Evolutionary conservation across 1,284 basidiomycete genomes (phyloP).

Genomic region (Papiliotrema nemorosa): DNA sequence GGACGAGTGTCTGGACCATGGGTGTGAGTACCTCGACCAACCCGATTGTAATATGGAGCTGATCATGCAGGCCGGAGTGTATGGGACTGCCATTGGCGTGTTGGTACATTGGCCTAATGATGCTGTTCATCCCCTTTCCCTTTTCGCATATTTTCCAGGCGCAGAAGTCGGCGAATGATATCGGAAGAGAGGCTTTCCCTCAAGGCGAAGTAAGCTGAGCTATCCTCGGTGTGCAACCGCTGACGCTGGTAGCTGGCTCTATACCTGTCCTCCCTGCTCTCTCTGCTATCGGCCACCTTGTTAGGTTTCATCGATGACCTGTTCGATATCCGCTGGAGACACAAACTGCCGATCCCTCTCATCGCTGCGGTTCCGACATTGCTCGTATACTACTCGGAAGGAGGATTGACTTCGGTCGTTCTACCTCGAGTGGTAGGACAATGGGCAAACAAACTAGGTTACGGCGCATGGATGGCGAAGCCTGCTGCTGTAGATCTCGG

Average conservation of each 20-base stretch:
- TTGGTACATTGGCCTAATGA: constrained; percentile 79
- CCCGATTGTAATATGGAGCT: not conserved
- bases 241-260: constrained; percentile 64
- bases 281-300: constrained; percentile 84
- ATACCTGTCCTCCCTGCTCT: constrained; percentile 88
- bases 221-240: not conserved
- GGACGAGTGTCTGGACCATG: constrained; percentile 49
- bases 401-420: constrained; percentile 90
- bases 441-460: constrained; percentile 52
- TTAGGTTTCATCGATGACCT: constrained; percentile 96
- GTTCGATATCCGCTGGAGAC: constrained; percentile 97
- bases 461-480: constrained; percentile 36
- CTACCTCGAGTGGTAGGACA: constrained; percentile 75
- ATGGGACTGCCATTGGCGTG: constrained; percentile 85
- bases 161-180: constrained; percentile 10
- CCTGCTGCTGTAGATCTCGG: constrained; percentile 77
- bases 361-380: constrained; percentile 91
- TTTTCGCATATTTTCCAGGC: constrained; percentile 66
- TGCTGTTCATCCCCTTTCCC: constrained; percentile 83
- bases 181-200: constrained; percentile 61
- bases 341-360: constrained; percentile 95
- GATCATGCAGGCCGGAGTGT: constrained; percentile 73
- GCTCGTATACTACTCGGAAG: constrained; percentile 93
- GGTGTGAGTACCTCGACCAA: constrained; percentile 58
- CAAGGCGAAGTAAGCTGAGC: constrained; percentile 69